A percentile compares a stretch with the other conserved stretches of the same genome.
Conservation (phyloP, 768 basidiomycete genomes). For the Rhodotorula paludigena region DNA sequence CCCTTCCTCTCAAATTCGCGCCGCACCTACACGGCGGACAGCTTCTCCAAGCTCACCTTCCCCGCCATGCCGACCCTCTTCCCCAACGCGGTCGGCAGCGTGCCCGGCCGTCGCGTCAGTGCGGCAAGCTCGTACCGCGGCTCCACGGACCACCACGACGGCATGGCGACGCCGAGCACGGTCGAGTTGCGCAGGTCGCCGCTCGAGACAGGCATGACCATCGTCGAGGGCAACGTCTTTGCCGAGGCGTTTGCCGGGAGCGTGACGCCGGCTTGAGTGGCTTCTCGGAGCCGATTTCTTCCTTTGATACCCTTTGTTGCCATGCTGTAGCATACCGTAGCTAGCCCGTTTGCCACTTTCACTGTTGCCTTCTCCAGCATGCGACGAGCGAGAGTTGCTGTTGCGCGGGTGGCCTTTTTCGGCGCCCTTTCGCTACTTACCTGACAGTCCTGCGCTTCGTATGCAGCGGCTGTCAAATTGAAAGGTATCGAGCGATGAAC, state of each 20-base stretch:
- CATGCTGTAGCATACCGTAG: no score
- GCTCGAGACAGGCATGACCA: background rate
- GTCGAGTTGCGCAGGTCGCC: background rate
- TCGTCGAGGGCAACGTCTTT: background rate
- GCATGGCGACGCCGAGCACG: conserved; percentile 1
- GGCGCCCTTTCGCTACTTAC: no score
- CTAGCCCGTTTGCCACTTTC: no score
- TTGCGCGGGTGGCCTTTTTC: no score
- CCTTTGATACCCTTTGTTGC: background rate
- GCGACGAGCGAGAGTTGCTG: no score
- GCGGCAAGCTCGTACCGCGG: background rate
- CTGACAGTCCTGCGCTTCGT: no score
- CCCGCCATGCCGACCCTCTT: conserved; percentile 6
- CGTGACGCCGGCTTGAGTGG: background rate
- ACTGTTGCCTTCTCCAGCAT: no score
- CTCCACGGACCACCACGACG: no score
- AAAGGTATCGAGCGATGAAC: no score
- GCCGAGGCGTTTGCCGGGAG: conserved; percentile 1
- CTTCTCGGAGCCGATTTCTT: background rate
- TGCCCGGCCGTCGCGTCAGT: background rate
- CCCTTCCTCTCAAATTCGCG: background rate
- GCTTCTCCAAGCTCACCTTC: conserved; percentile 2
- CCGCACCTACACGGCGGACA: background rate
- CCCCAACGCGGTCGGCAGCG: background rate
- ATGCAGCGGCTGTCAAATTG: no score